phyloP scores from a whole-genome alignment of 306 rosid genomes.

The Calophaca sinica region DNA sequence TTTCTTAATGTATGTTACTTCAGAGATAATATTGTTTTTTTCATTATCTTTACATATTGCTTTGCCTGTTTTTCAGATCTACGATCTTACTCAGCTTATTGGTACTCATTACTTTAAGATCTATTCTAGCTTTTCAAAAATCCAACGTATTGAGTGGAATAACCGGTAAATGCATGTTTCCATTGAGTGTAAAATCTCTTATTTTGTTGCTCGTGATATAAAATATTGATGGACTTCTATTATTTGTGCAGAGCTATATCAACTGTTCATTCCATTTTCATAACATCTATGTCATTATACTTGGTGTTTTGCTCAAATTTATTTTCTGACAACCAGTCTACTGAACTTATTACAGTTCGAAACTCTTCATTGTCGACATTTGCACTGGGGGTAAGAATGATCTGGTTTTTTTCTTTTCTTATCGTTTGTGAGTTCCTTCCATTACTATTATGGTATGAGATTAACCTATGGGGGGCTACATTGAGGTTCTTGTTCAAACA shows the following conservation, averaged over 20 bases:
- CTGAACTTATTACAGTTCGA: slow-evolving; percentile 58
- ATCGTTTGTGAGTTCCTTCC: slow-evolving; percentile 4
- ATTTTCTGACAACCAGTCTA: slow-evolving; percentile 58
- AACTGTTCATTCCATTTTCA: slow-evolving; percentile 82
- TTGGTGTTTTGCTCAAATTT: slow-evolving; percentile 78
- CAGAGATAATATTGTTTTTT: slow-evolving; percentile 13
- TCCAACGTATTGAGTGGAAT: slow-evolving; percentile 84
- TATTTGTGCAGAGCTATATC: slow-evolving; percentile 73
- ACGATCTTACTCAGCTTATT: slow-evolving; percentile 65
- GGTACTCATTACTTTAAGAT: slow-evolving; percentile 72
- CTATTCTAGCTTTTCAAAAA: slow-evolving; percentile 69
- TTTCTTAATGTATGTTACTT: slow-evolving; percentile 7
- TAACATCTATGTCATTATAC: slow-evolving; percentile 74
- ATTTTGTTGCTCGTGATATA: slow-evolving; percentile 6
- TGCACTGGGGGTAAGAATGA: slow-evolving; percentile 71
- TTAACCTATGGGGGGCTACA: slow-evolving; percentile 4
- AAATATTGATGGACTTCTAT: slow-evolving; percentile 27
- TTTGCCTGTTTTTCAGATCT: slow-evolving; percentile 56
- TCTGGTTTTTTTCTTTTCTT: background rate
- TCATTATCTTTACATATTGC: slow-evolving; percentile 26
- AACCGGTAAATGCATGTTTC: slow-evolving; percentile 63
- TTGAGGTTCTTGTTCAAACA: slow-evolving; percentile 11
- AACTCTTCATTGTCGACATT: slow-evolving; percentile 71
- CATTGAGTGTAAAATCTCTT: slow-evolving; percentile 5
- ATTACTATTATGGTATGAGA: slow-evolving; percentile 13